Conservation (phyloP, 108 stramenopile species). For the Cyclostephanos tholiformis region DNA sequence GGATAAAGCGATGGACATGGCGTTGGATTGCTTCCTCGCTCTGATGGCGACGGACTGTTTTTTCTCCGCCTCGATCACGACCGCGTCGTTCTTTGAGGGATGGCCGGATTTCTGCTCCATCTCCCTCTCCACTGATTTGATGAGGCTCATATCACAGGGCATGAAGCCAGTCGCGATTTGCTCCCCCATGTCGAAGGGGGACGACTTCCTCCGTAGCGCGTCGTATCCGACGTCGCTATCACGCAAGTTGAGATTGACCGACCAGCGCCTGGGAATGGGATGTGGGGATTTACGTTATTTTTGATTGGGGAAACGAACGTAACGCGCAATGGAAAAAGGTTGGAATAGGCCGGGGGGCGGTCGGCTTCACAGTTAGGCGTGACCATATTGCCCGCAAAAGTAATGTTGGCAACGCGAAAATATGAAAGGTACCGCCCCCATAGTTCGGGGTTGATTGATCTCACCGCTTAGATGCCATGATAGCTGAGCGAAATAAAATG, state of each 20-base stretch:
- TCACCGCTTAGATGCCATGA: constrained; percentile 3
- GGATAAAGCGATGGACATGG: constrained; percentile 85
- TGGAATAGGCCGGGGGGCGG: too few species aligned
- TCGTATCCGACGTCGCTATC: constrained; percentile 52
- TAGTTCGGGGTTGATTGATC: background rate
- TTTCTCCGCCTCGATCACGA: constrained; percentile 35
- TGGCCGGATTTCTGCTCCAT: constrained; percentile 40
- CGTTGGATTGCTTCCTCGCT: constrained; percentile 62
- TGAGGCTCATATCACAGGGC: constrained; percentile 45
- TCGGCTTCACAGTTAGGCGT: too few species aligned
- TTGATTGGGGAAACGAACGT: too few species aligned
- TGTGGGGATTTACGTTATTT: too few species aligned
- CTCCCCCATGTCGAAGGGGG: constrained; percentile 48
- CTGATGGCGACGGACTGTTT: constrained; percentile 61
- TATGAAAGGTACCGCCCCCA: too few species aligned
- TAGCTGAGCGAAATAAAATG: background rate
- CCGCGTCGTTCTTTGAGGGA: constrained; percentile 37
- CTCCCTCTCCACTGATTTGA: constrained; percentile 42
- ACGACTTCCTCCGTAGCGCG: constrained; percentile 35
- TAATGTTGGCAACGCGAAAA: too few species aligned
- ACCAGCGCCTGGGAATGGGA: constrained; percentile 45
- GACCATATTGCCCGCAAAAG: too few species aligned
- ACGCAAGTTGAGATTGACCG: constrained; percentile 55
- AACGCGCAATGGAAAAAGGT: too few species aligned
- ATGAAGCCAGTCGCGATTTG: too few species aligned